Conservation (phyloP, 2,329 filamentous ascomycete species). For the Bipolaris bicolor region DNA sequence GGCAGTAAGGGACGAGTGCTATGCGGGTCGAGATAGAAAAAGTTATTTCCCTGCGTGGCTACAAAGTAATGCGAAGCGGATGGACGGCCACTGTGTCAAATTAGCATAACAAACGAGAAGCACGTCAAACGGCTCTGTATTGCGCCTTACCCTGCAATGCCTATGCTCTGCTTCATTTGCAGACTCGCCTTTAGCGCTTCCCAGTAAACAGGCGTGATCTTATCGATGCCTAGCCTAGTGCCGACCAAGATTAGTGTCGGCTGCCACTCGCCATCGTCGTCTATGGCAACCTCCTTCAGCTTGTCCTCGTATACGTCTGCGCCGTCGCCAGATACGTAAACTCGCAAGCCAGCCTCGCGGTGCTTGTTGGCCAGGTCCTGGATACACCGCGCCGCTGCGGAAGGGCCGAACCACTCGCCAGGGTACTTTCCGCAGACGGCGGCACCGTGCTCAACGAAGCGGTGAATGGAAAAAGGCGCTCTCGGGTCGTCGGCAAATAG, state of each 20-base stretch:
- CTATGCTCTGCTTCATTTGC: conserved; percentile 90
- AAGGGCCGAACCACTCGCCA: conserved; percentile 99
- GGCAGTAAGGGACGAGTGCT: conserved; percentile 78
- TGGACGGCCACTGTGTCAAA: conserved; percentile 73
- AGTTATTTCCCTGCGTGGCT: conserved; percentile 73
- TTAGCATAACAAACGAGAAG: conserved; percentile 12
- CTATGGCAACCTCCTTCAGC: conserved; percentile 78
- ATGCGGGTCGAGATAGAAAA: conserved; percentile 97
- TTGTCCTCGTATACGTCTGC: conserved; percentile 92
- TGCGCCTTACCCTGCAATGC: conserved; percentile 81
- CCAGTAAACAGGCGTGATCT: conserved; percentile 93
- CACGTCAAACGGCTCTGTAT: not conserved
- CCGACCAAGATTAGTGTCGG: conserved; percentile 90
- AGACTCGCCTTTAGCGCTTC: conserved; percentile 85
- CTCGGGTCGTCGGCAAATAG: conserved; percentile 85
- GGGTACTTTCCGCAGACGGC: conserved; percentile 90
- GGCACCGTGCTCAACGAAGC: conserved; percentile 88
- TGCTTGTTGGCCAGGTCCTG: conserved; percentile 76
- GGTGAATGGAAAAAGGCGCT: conserved; percentile 93
- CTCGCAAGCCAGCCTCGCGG: conserved; percentile 67
- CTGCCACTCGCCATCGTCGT: conserved; percentile 69
- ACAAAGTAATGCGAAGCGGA: conserved; percentile 85
- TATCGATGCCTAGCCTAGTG: conserved; percentile 88
- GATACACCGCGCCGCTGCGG: conserved; percentile 91
- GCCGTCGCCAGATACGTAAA: conserved; percentile 89